Evolutionary conservation across 345 rosid genomes (phyloP).

Genomic region (Trapa bicornis): DNA sequence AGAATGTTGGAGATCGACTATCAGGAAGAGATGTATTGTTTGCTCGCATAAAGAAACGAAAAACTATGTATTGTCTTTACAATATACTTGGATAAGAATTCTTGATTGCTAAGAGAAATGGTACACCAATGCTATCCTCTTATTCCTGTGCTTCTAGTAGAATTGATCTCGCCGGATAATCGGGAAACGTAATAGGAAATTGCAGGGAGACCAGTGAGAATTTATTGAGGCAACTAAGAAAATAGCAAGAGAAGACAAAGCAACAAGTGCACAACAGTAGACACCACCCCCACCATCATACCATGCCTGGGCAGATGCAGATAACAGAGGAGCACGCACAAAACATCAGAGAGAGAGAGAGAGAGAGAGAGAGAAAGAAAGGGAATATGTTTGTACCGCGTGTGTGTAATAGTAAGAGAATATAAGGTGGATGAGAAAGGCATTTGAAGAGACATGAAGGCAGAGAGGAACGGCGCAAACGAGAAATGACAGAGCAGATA

Average conservation of each 20-base stretch:
- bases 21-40: too few species aligned
- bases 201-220: slow-evolving; percentile 6
- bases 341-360: neutral
- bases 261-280: slow-evolving; percentile 12
- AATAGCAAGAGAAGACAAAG: slow-evolving; percentile 18
- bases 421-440: slow-evolving; percentile 7
- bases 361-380: neutral
- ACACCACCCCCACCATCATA: neutral
- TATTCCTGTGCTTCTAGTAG: neutral
- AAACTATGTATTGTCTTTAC: too few species aligned
- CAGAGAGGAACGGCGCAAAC: slow-evolving; percentile 20
- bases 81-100: too few species aligned
- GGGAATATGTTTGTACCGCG: neutral
- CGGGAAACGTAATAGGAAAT: slow-evolving; percentile 2
- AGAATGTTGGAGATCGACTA: too few species aligned
- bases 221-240: neutral
- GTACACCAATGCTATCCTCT: neutral
- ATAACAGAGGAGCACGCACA: neutral
- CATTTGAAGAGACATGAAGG: slow-evolving; percentile 19
- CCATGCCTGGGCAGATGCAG: neutral
- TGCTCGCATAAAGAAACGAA: too few species aligned
- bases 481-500: slow-evolving; percentile 19
- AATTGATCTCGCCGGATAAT: neutral
- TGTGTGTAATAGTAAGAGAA: neutral
- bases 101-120: neutral